These are phyloP conservation scores for Alternaria burnsii DNA, from an alignment of 2,329 filamentous ascomycete genomes.

Conservation along the genomic window DNA sequence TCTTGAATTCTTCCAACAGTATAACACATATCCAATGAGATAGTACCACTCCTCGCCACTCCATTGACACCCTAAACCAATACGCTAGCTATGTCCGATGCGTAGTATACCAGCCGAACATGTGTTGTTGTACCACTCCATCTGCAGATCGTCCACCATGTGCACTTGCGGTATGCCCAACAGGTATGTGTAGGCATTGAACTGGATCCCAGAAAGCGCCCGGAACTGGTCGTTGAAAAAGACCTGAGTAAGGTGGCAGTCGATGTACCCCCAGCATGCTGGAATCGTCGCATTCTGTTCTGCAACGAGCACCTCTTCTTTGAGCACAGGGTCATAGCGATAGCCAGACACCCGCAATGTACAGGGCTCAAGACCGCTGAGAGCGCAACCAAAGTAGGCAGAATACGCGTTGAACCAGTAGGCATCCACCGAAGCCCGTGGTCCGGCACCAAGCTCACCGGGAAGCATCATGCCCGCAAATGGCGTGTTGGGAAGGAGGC, in stretches of 20 bases:
- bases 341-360: slow-evolving; percentile 58
- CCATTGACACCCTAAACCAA: slow-evolving; percentile 23
- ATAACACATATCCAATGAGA: background rate
- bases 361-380: slow-evolving; percentile 51
- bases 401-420: slow-evolving; percentile 62
- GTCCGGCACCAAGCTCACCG: slow-evolving; percentile 59
- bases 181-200: slow-evolving; percentile 56
- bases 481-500: slow-evolving; percentile 35
- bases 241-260: slow-evolving; percentile 56
- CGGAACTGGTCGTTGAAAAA: slow-evolving; percentile 52
- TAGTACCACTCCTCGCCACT: background rate
- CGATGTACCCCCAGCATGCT: slow-evolving; percentile 51
- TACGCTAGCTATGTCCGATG: slow-evolving; percentile 40
- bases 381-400: slow-evolving; percentile 59
- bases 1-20: slow-evolving; percentile 5
- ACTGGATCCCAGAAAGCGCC: slow-evolving; percentile 58
- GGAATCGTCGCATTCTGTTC: slow-evolving; percentile 54
- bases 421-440: slow-evolving; percentile 51
- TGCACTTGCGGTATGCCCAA: slow-evolving; percentile 52
- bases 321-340: slow-evolving; percentile 49
- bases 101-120: slow-evolving; percentile 57
- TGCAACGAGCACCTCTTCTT: slow-evolving; percentile 47
- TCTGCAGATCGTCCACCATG: slow-evolving; percentile 59
- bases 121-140: slow-evolving; percentile 61
- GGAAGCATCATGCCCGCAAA: slow-evolving; percentile 48